A percentile compares a stretch with the other conserved stretches of the same genome.
Conservation (phyloP, 495 filamentous ascomycete genomes). For the Neurospora tetrasperma region DNA sequence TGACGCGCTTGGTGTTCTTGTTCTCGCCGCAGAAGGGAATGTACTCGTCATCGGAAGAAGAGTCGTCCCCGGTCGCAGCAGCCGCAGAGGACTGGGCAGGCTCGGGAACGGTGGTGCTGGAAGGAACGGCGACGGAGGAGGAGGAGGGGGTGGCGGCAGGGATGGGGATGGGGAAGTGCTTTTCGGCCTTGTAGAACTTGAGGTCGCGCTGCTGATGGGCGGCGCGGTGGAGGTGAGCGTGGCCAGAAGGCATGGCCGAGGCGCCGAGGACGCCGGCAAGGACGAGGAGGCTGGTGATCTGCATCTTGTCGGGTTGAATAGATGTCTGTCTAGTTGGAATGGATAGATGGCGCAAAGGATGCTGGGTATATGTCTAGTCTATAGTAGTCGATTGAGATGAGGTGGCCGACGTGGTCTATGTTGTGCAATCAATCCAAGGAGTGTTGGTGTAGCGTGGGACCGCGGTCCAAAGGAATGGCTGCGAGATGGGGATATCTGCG, state of each 20-base stretch:
- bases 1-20: constrained; percentile 24
- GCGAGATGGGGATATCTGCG: constrained; percentile 26
- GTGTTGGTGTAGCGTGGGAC: constrained; percentile 10
- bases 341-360: background rate
- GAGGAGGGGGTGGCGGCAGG: background rate
- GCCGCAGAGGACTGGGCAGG: background rate
- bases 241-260: constrained; percentile 22
- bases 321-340: constrained; percentile 3
- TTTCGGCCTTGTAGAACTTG: constrained; percentile 18
- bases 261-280: constrained; percentile 20
- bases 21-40: constrained; percentile 19
- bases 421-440: constrained; percentile 9
- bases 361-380: background rate
- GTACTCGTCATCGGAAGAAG: background rate
- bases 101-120: background rate
- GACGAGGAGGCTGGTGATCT: constrained; percentile 17
- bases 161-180: constrained; percentile 6
- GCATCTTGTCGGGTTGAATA: constrained; percentile 15
- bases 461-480: constrained; percentile 19
- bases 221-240: constrained; percentile 23
- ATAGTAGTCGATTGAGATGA: background rate
- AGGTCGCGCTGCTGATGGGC: constrained; percentile 14
- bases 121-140: background rate
- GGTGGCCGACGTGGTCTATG: constrained; percentile 9
- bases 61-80: background rate